Base-by-base conservation (phyloP, 208 protist species). In the Entamoeba nuttalli region DNA sequence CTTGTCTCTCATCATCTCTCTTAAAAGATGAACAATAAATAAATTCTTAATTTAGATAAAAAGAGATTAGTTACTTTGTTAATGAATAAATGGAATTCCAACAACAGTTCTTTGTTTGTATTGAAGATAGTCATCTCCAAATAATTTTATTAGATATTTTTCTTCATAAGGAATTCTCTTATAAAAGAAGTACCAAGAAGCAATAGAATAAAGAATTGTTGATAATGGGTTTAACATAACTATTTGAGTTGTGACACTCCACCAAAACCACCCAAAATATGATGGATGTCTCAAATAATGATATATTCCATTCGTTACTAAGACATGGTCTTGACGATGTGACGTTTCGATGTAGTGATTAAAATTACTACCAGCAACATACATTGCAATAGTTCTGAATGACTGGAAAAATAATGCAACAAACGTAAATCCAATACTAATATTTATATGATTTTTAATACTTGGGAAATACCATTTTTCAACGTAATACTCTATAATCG, bases 191-290 rank as follows among this genome's bases (percentile, higher is more conserved):
- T 73, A 73, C 94, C 94, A 95, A 14, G 94, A 4, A 30, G 44
- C 3, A 30, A 95, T 4, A 51, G 52, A 7, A 19, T 84, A 95
- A 25, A 51, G 21, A 69, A 95, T 17, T 3, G 57, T 52, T 25
- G 21, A 57, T n/a, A 95, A 3, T 84, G 94, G 94, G 52, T 95
- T 95, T n/a, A 50, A 19, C 57, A 95, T 30, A 4, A 95, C 41
- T 17, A 95, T 44, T 35, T 95, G 94, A 7, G 94, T 93, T 52
- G 48, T 35, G 9, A 95, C 52, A 25, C 51, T 73, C 57, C 52
- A 95, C 25, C 25, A 73, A 52, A 95, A 95, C 94, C 94, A 95
- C 7, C 94, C 94, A 50, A 95, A 93, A 51, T 95, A 95, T 19
- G 94, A 71, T n/a, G 94, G 94, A 52, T 95, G 94, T 52, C 94